Base-by-base conservation (phyloP, 345 rosid genomes). In the Aegle marmelos region DNA sequence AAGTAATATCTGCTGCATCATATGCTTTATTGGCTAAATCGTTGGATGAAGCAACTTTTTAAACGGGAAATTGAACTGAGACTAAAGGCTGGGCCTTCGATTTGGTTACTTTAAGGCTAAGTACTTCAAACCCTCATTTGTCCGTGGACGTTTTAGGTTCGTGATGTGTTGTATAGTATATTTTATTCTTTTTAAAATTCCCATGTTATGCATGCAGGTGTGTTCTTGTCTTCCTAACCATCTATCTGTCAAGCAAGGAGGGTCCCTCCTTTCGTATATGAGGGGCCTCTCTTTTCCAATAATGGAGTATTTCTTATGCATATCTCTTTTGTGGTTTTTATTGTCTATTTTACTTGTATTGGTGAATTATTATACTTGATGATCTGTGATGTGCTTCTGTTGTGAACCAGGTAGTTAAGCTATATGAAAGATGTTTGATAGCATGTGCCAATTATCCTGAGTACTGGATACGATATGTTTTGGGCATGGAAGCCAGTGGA, bases 1-100 rank as follows among this genome's bases (percentile, higher is more conserved):
- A 84, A 91, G 87, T 94, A 91, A 89, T 88, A 89, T 88, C 90
- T 92, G 96, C 98, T 93, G 96, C 96, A 82, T 89, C 97, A 82
- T 93, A 83, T 92, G 90, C 95, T 87, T 90, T 91, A 87, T 90
- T 94, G 98, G 98, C 96, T 93, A 90, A 90, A 89, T 86, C 92
- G 93, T 93, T 94, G 96, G 99, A 88, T 94, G 94, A 94, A 89
- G 98, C 98, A 85, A 91, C 92, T 86, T 94, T 87, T 96, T 83
- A 82, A 89, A 82, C 88, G 92, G 94, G 97, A 92, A 89, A 88
- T 90, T 92, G 92, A 89, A 89, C 93, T 94, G 98, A 91, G 92
- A 91, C 94, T 89, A 93, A 88, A 90, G 94, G 94, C 83, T 86
- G 93, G 91, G 81, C 90, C 89, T 91, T 91, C 93, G 79, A 85